These are phyloP conservation scores for Alternaria sp. DNA, from an alignment of 2,329 filamentous ascomycete genomes.

Conservation along the genomic window DNA sequence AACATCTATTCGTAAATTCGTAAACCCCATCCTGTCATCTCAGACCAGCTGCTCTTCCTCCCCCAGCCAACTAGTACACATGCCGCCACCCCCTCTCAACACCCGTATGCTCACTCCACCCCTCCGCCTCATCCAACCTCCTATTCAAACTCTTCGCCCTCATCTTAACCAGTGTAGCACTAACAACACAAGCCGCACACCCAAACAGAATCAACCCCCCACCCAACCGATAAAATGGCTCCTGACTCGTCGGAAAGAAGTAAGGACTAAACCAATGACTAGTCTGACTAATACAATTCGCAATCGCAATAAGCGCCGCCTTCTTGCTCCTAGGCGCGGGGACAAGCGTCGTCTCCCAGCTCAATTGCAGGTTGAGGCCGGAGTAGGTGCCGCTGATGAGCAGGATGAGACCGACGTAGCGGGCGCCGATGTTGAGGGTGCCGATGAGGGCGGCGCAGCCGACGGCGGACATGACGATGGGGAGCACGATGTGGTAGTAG, in stretches of 20 bases:
- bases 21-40: neutral
- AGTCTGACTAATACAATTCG: slow-evolving; percentile 50
- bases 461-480: slow-evolving; percentile 27
- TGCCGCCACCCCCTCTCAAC: slow-evolving; percentile 37
- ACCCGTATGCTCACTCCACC: slow-evolving; percentile 34
- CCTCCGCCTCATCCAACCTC: slow-evolving; percentile 35
- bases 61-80: slow-evolving; percentile 22
- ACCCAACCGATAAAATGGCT: slow-evolving; percentile 28
- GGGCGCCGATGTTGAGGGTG: slow-evolving; percentile 37
- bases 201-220: slow-evolving; percentile 36
- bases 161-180: slow-evolving; percentile 15
- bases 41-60: neutral
- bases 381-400: slow-evolving; percentile 48
- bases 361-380: slow-evolving; percentile 51
- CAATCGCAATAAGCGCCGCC: slow-evolving; percentile 53
- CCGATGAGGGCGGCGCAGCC: slow-evolving; percentile 37
- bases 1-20: neutral
- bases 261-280: slow-evolving; percentile 54
- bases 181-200: slow-evolving; percentile 27
- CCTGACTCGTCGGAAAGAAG: slow-evolving; percentile 42
- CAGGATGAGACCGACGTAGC: slow-evolving; percentile 38
- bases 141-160: slow-evolving; percentile 34
- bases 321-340: slow-evolving; percentile 51
- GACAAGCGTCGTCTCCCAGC: slow-evolving; percentile 53
- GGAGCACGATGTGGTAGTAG: slow-evolving; percentile 36